Conservation (phyloP, 768 basidiomycete species). For the Mycena metata region DNA sequence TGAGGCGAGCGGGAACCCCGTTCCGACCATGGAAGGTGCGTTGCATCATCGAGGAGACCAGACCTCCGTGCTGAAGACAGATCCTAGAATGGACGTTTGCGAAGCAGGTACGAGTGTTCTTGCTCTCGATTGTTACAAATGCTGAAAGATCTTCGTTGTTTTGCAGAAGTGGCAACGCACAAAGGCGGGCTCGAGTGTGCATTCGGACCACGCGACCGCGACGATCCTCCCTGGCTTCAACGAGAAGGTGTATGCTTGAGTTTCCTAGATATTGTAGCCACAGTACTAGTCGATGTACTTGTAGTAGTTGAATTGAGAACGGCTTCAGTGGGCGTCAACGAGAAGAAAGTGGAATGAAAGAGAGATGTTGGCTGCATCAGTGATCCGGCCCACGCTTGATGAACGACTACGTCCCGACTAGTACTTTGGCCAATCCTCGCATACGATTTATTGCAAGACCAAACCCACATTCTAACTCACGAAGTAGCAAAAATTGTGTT, state of each 20-base stretch:
- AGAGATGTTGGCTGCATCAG: no score
- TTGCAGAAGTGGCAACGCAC: conserved; percentile 63
- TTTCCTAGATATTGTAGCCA: neutral
- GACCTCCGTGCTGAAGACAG: conserved; percentile 2
- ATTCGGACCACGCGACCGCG: conserved; percentile 50
- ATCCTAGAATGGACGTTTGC: conserved; percentile 60
- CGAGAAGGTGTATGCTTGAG: conserved; percentile 54
- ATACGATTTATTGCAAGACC: no score
- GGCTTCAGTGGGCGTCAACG: no score
- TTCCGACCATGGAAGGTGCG: conserved; percentile 62
- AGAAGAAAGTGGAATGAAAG: no score
- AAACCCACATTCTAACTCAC: no score
- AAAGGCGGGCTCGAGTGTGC: conserved; percentile 39
- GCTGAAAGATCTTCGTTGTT: no score
- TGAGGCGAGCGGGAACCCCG: conserved; percentile 55
- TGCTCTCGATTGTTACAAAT: no score
- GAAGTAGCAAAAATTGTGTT: conserved; percentile 20
- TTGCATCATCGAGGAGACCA: neutral
- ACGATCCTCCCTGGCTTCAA: conserved; percentile 61
- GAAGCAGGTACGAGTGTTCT: conserved; percentile 46
- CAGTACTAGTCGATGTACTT: conserved; percentile 6
- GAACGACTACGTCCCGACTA: no score
- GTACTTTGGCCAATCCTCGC: no score
- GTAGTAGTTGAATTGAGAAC: neutral
- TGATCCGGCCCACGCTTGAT: no score